phyloP scores from a whole-genome alignment of 2,329 filamentous ascomycete species.

The Phialophora expanda region DNA sequence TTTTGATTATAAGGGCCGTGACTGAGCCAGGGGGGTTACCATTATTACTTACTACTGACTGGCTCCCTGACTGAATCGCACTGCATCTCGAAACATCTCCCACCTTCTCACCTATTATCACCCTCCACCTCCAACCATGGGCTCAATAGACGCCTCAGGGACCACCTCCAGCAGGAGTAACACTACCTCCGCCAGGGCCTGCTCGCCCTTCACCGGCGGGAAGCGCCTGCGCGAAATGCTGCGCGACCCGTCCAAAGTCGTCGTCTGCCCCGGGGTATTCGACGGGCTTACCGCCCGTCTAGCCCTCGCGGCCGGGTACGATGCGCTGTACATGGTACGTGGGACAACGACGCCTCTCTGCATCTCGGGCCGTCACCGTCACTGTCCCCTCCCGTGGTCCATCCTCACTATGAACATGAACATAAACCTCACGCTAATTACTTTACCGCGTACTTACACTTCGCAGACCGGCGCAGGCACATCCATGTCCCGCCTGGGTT shows the following conservation, averaged over 20 bases:
- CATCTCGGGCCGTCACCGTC: too few relatives aligned
- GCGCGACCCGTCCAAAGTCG: constrained; percentile 46
- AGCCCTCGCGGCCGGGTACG: constrained; percentile 56
- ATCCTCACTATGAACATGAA: not conserved
- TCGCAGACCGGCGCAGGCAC: constrained; percentile 47
- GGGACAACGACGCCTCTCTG: too few relatives aligned
- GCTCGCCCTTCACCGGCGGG: constrained; percentile 31
- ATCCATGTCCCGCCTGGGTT: constrained; percentile 55
- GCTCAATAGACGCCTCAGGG: constrained; percentile 6
- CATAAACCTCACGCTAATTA: not conserved
- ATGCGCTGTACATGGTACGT: constrained; percentile 55
- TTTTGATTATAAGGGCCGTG: not conserved
- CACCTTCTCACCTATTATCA: not conserved
- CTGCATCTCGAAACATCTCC: not conserved
- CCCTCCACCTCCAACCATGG: not conserved
- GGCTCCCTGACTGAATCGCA: not conserved
- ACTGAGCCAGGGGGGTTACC: not conserved
- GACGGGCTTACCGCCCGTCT: constrained; percentile 58
- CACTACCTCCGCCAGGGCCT: constrained; percentile 13
- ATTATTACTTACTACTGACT: too few relatives aligned
- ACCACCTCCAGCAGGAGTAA: not conserved
- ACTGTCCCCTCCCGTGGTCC: not conserved
- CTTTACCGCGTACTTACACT: too few relatives aligned
- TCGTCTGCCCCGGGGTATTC: constrained; percentile 57
- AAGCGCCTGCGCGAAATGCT: constrained; percentile 43